Evolutionary conservation across 1,284 basidiomycete species (phyloP).

Genomic region (Cutaneotrichosporon dermatis): DNA sequence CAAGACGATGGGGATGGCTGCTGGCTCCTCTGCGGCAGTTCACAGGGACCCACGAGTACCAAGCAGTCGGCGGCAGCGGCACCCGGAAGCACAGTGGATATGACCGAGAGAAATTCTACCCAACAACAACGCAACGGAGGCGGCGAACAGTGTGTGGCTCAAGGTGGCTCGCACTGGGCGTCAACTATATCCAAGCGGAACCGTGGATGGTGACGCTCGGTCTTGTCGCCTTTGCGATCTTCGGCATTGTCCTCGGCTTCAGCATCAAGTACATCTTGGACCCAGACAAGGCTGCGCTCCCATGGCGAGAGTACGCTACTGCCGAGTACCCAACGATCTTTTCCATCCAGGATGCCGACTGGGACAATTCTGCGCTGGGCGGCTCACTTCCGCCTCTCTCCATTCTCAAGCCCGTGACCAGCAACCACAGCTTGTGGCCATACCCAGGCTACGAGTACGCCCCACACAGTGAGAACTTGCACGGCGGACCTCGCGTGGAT

Average conservation of each 20-base stretch:
- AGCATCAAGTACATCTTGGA: conserved; percentile 87
- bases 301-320: conserved; percentile 90
- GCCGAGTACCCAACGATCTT: conserved; percentile 51
- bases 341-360: conserved; percentile 28
- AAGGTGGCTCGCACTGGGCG: not conserved
- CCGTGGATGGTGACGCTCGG: not conserved
- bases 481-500: conserved; percentile 40
- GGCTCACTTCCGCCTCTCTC: conserved; percentile 5
- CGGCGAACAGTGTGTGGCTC: not conserved
- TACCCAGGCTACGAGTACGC: conserved; percentile 20
- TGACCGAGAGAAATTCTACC: not conserved
- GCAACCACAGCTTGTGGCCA: conserved; percentile 46
- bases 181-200: not conserved
- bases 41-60: not conserved
- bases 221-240: not conserved
- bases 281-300: conserved; percentile 88
- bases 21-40: not conserved
- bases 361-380: not conserved
- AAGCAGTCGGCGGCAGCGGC: not conserved
- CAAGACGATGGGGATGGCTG: conserved; percentile 3
- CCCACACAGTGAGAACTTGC: conserved; percentile 24
- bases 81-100: not conserved
- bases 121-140: not conserved
- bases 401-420: conserved; percentile 30
- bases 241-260: not conserved